Base-by-base conservation (phyloP, 331 rosid species). In the Prunus yedoensis region DNA sequence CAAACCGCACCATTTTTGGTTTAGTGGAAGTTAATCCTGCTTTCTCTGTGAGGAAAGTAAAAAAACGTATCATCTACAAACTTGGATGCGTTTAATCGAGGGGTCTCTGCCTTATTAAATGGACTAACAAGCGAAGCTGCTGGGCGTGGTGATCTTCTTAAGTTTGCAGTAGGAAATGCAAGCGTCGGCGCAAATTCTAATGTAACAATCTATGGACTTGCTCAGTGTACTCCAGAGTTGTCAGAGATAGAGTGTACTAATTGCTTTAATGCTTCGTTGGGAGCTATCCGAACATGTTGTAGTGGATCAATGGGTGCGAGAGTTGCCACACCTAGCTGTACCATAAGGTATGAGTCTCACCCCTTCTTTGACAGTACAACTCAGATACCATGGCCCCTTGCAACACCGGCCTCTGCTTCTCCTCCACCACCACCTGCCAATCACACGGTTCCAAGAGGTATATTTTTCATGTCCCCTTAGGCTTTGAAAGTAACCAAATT, bases 191-290 rank as follows among this genome's bases (percentile, higher is more conserved):
- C 43, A 7, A 38, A 38, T 59, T 4, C 21, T 3, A 28, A 30
- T 10, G 17, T 21, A 25, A 46, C 41, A 0, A 30, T 86, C 20
- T 56, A 66, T 46, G 84, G 68, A 0, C 46, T 46, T n/a, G 73
- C 35, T 6, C 82, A 82, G 54, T 81, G 84, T 68, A 68, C 82
- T 0, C 84, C 82, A 1, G 84, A 82, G 8, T 69, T 85, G 51
- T 17, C 72, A 0, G 17, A 20, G 10, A 3, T 10, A 0, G 68
- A 51, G 2, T 85, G 86, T 73, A 27, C 1, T 15, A 1, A 17
- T n/a, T 85, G 82, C 52, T 58, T 81, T 46, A 1, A 16, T 2
- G 2, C 0, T 4, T 41, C 69, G 3, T 0, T 68, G 0, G 43
- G 1, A 5, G 1, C 8, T 1, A 9, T 56, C 10, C 20, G 2